Base-by-base conservation (phyloP, 768 basidiomycete species). In the Auriculariales sp. region DNA sequence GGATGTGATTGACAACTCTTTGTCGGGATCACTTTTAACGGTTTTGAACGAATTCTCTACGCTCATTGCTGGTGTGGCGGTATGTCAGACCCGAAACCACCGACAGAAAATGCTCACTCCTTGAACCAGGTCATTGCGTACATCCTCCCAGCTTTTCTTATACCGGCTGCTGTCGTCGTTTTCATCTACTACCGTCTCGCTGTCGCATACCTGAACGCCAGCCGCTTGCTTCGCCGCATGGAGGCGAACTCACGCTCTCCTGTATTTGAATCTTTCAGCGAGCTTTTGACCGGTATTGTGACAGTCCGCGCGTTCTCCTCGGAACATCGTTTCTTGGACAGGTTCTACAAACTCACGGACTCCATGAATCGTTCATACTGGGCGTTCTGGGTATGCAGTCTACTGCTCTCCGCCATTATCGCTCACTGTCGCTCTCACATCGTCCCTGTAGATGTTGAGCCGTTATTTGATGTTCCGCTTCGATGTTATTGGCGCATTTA, bases 151-250 rank as follows among this genome's bases (percentile, higher is more conserved):
- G 54, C 53, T 30, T 19, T 47, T 4, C n/a, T 53, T 10, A 17
- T 55, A 12, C 48, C 35, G 17, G 33, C 33, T 12, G 17, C 17
- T 12, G 12, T 12, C 33, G 17, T 34, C 17, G 33, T 34, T 3
- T 53, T 25, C 24, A 11, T 33, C 10, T 55, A 55, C 28, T 35
- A 39, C 45, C 27, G 35, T 19, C 36, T 53, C 27, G 52, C 53
- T 28, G 35, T 55, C 35, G 55, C 30, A 3, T 57, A 64, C 54
- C 47, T 55, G 14, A 54, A 56, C 28, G 58, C 62, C 39, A 60
- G 65, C 0, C 53, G 68, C 46, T 65, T 65, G 49, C 50, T 68
- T 29, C 52, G 66, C 31, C 51, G 68, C 15, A 60, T 68, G 49
- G 66, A 68, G 50, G 62, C 66, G 22, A 68, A 62, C 7, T 59